A percentile compares a stretch with the other conserved stretches of the same genome.
phyloP scores from a whole-genome alignment of 2,329 filamentous ascomycete species.

The Seiridium unicorne region DNA sequence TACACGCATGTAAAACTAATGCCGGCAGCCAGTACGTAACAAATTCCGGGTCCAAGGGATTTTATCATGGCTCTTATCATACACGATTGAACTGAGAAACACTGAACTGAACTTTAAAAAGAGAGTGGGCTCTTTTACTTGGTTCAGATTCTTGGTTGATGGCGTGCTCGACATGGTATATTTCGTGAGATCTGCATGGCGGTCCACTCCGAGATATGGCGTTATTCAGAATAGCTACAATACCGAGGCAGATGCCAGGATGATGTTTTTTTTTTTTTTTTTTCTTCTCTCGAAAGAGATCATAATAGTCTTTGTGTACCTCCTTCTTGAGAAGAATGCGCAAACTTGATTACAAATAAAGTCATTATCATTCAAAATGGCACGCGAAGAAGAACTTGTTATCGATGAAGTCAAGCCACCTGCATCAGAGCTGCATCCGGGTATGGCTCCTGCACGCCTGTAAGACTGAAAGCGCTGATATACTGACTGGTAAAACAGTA shows the following conservation, averaged over 20 bases:
- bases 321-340: no score
- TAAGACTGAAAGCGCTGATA: not conserved
- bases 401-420: not conserved
- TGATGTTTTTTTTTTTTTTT: not conserved
- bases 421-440: not conserved
- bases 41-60: not conserved
- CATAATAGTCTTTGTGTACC: not conserved
- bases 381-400: not conserved
- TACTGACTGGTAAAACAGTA: slow-evolving; percentile 31
- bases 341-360: no score
- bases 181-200: not conserved
- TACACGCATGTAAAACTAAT: no score
- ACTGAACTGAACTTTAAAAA: not conserved
- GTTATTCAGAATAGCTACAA: not conserved
- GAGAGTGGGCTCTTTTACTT: not conserved
- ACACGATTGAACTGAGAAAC: not conserved
- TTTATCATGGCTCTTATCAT: not conserved
- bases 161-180: slow-evolving; percentile 2
- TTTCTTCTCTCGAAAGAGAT: not conserved
- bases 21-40: no score
- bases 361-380: not conserved
- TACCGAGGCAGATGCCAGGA: not conserved
- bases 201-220: slow-evolving; percentile 1
- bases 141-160: not conserved
- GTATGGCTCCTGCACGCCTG: not conserved